phyloP scores from a whole-genome alignment of 2,329 filamentous ascomycete genomes.

The Ceratocystis ficicola region DNA sequence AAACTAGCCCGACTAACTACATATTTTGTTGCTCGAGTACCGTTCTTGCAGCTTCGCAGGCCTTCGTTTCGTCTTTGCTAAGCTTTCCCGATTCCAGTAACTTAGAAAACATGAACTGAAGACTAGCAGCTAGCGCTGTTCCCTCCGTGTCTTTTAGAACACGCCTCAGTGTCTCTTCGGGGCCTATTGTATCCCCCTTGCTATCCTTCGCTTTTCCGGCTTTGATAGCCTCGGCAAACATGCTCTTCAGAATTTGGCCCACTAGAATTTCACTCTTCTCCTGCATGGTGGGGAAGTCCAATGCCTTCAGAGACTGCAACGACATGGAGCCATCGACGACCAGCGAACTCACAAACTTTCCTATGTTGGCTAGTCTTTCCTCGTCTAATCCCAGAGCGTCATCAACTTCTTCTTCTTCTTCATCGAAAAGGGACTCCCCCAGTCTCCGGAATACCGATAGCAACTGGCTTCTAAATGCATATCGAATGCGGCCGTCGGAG shows the following conservation, averaged over 20 bases:
- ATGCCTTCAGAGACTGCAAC: conserved; percentile 47
- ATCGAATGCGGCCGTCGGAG: conserved; percentile 59
- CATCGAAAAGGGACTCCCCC: conserved; percentile 65
- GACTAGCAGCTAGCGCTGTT: conserved; percentile 56
- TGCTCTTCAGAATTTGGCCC: conserved; percentile 64
- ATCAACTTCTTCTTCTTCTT: conserved; percentile 47
- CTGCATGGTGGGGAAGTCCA: conserved; percentile 70
- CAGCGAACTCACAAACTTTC: conserved; percentile 43
- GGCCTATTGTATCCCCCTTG: conserved; percentile 8
- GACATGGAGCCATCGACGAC: conserved; percentile 37
- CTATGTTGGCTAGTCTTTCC: conserved; percentile 40
- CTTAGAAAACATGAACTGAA: conserved; percentile 71
- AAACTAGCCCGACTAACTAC: not conserved
- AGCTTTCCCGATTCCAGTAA: conserved; percentile 46
- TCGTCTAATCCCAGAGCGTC: conserved; percentile 38
- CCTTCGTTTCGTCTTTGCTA: conserved; percentile 37
- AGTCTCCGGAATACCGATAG: conserved; percentile 77
- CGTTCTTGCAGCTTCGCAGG: conserved; percentile 35
- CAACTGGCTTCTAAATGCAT: conserved; percentile 75
- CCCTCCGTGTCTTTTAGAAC: conserved; percentile 54
- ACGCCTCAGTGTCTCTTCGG: conserved; percentile 46
- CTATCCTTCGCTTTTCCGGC: conserved; percentile 35
- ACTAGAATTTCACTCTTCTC: conserved; percentile 65
- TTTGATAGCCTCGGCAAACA: conserved; percentile 52
- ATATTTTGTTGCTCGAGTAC: conserved; percentile 28